phyloP scores from a whole-genome alignment of 169 alveolate genomes.

The Cryptosporidium muris region DNA sequence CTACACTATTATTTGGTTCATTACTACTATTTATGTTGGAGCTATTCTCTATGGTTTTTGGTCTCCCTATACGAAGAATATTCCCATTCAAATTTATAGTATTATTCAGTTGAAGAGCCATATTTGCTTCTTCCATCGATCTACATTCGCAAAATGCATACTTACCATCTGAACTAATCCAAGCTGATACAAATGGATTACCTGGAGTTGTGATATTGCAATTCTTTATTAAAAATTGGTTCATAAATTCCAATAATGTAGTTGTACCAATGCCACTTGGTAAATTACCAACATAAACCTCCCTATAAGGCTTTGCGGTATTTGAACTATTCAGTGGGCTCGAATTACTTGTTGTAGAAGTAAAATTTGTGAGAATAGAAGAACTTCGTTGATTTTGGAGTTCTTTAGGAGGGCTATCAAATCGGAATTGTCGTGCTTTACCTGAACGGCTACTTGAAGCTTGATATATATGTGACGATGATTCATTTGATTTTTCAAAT shows the following conservation, averaged over 20 bases:
- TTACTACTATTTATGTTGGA: not conserved
- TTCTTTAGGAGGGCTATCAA: too few relatives aligned
- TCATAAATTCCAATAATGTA: constrained; percentile 81
- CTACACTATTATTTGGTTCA: constrained; percentile 13
- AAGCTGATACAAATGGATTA: constrained; percentile 89
- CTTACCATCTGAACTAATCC: constrained; percentile 94
- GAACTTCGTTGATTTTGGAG: too few relatives aligned
- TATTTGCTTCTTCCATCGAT: constrained; percentile 92
- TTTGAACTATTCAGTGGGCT: not conserved
- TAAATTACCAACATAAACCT: constrained; percentile 84
- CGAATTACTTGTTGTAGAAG: not conserved
- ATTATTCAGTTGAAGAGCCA: constrained; percentile 76
- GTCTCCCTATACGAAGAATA: constrained; percentile 53
- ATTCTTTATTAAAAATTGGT: constrained; percentile 79
- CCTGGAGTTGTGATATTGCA: constrained; percentile 53
- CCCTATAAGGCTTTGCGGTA: constrained; percentile 78
- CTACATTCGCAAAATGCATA: constrained; percentile 95
- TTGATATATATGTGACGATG: too few relatives aligned
- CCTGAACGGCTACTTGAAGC: too few relatives aligned
- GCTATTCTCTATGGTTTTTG: constrained; percentile 30
- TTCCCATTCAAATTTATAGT: constrained; percentile 41
- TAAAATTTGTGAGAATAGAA: not conserved
- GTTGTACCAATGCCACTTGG: constrained; percentile 82
- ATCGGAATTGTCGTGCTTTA: too few relatives aligned
- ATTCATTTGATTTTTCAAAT: too few relatives aligned